These are phyloP conservation scores for Dichotomopilus funicola DNA, from an alignment of 2,329 filamentous ascomycete species.

Conservation along the genomic window DNA sequence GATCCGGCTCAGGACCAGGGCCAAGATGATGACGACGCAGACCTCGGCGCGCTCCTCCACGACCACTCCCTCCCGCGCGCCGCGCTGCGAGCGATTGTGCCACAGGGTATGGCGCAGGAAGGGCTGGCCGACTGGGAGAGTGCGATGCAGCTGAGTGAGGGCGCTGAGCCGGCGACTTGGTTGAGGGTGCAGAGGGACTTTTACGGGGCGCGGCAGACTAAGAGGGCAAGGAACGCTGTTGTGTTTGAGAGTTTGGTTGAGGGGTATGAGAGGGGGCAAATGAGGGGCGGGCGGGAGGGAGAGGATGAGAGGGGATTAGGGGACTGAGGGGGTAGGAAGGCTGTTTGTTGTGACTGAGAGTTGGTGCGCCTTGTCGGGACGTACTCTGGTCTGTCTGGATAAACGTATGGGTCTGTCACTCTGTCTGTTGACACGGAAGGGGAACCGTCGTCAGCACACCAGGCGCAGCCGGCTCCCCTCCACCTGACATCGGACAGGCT, in stretches of 20 bases:
- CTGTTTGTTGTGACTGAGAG: not conserved
- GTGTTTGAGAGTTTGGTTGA: constrained; percentile 7
- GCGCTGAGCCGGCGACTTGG: not conserved
- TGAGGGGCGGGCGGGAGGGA: too few species aligned
- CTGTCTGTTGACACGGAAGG: too few species aligned
- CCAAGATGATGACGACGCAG: too few species aligned
- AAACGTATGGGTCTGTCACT: too few species aligned
- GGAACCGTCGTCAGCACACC: too few species aligned
- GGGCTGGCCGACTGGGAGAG: constrained; percentile 41
- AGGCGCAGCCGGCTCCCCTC: too few species aligned
- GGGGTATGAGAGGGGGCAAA: not conserved
- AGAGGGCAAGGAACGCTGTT: not conserved
- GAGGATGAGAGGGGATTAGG: not conserved
- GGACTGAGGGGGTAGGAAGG: not conserved
- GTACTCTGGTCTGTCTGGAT: too few species aligned
- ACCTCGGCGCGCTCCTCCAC: not conserved
- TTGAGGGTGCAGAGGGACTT: not conserved
- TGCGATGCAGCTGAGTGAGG: constrained; percentile 10
- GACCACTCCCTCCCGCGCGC: constrained; percentile 32
- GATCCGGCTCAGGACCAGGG: not conserved
- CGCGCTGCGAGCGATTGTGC: constrained; percentile 35
- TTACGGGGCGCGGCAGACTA: not conserved
- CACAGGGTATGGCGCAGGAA: constrained; percentile 31
- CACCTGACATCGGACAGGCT: too few species aligned
- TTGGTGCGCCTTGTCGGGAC: too few species aligned